Conservation (phyloP, 352 stramenopile species). For the Pythium aquatile region DNA sequence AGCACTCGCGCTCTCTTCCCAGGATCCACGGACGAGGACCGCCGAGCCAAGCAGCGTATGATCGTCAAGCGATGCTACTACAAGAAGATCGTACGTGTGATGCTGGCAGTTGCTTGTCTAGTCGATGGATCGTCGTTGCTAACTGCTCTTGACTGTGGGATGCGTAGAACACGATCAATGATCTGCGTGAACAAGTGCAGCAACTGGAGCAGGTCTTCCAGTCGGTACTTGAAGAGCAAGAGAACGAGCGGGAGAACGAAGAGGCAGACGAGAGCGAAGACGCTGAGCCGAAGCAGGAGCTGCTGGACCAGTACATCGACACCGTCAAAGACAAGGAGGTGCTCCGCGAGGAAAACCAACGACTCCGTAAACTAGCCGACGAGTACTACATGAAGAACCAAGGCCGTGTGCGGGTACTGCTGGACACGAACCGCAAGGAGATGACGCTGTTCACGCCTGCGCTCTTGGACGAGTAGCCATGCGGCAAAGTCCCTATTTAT, state of each 20-base stretch:
- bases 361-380: slow-evolving; percentile 58
- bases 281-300: neutral
- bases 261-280: neutral
- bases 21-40: slow-evolving; percentile 44
- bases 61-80: slow-evolving; percentile 80
- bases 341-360: slow-evolving; percentile 61
- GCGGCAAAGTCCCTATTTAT: neutral
- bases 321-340: slow-evolving; percentile 49
- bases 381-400: slow-evolving; percentile 85
- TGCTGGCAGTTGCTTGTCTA: neutral
- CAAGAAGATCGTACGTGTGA: slow-evolving; percentile 69
- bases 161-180: slow-evolving; percentile 63
- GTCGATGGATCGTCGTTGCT: neutral
- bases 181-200: slow-evolving; percentile 51
- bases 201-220: slow-evolving; percentile 21
- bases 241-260: slow-evolving; percentile 6
- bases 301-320: slow-evolving; percentile 28
- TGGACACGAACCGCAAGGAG: slow-evolving; percentile 56
- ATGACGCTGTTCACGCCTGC: slow-evolving; percentile 28
- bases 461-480: slow-evolving; percentile 15
- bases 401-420: slow-evolving; percentile 50
- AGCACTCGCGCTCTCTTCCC: slow-evolving; percentile 53
- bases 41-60: slow-evolving; percentile 62
- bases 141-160: slow-evolving; percentile 9
- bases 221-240: slow-evolving; percentile 22